Evolutionary conservation across 345 rosid species (phyloP), one percentile per base, ranked within the genome.

Genomic region (Cardamine occulta): DNA sequence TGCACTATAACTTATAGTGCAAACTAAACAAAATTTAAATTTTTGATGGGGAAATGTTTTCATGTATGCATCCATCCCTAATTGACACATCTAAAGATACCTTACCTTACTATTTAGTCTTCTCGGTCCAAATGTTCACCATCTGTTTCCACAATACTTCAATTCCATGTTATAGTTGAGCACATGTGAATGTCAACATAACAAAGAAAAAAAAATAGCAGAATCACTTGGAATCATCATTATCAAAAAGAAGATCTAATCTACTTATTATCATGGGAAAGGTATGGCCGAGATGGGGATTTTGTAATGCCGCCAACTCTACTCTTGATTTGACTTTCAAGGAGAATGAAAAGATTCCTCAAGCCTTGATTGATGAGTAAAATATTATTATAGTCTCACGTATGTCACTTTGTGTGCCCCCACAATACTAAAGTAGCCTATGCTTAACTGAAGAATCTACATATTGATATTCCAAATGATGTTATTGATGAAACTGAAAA

Each of bases 321-420:
- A 57, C 28, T 52, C 23, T 74, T 74, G 40, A 48, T 58, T 37
- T 66, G 26, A 66, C 73, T 74, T 66, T 58, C 61, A 48, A 67
- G 61, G 18, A 10, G 12, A 58, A 59, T 58, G 14, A 58, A 75
- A 75, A 67, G 24, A 24, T 59, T 21, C 79, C 61, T 37, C 61
- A 67, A 67, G 31, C 73, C 67, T 67, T 67, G 66, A 74, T 74
- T 15, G 17, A 23, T 66, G 32, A 35, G 51, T 45, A 56, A 24
- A 57, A 37, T 74, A 54, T 21, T 21, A 65, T 65, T 44, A 21
- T 64, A 42, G 8, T 55, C 32, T 73, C 34, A 44, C 76, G 44
- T 40, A 73, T 40, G 32, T 19, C 57, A 64, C 65, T 15, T 15
- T 44, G 47, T 15, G n/a, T 29, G 35, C 44, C 63, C 60, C 70